phyloP scores from a whole-genome alignment of 768 basidiomycete genomes.

The Cytidiella melzeri region DNA sequence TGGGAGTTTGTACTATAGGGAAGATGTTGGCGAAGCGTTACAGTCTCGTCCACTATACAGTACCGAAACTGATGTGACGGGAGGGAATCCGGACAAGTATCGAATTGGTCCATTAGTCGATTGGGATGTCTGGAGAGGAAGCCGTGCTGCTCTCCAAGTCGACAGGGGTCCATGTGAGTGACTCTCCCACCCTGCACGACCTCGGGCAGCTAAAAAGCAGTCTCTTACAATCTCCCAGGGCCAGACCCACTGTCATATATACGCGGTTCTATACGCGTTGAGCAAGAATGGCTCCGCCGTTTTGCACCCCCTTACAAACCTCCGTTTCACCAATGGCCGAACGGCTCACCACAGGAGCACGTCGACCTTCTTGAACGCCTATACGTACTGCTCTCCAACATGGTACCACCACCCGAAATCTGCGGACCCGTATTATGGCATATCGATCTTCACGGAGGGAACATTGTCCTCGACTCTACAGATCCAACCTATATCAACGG shows the following conservation, averaged over 20 bases:
- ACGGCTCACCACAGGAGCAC: background rate
- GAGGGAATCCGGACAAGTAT: conserved; percentile 4
- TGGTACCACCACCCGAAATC: background rate
- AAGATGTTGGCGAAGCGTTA: conserved; percentile 10
- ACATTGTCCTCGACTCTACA: background rate
- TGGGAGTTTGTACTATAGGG: conserved; percentile 15
- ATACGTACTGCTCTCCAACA: background rate
- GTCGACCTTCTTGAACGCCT: background rate
- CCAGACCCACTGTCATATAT: background rate
- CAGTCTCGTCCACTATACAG: conserved; percentile 6
- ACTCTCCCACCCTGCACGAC: background rate
- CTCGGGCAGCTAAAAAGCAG: too few species aligned
- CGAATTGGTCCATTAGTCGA: conserved; percentile 14
- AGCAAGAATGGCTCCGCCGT: background rate
- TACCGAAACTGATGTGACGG: background rate
- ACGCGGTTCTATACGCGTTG: background rate
- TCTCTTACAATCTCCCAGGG: background rate
- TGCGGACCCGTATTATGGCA: background rate
- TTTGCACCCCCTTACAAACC: background rate
- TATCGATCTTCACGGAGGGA: background rate
- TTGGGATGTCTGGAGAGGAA: conserved; percentile 14
- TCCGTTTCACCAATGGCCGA: background rate
- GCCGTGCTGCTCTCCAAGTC: conserved; percentile 4
- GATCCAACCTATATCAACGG: background rate
- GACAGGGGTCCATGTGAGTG: conserved; percentile 2